Conservation (phyloP, 179 eudicot genomes). For the Beta macrorhiza region DNA sequence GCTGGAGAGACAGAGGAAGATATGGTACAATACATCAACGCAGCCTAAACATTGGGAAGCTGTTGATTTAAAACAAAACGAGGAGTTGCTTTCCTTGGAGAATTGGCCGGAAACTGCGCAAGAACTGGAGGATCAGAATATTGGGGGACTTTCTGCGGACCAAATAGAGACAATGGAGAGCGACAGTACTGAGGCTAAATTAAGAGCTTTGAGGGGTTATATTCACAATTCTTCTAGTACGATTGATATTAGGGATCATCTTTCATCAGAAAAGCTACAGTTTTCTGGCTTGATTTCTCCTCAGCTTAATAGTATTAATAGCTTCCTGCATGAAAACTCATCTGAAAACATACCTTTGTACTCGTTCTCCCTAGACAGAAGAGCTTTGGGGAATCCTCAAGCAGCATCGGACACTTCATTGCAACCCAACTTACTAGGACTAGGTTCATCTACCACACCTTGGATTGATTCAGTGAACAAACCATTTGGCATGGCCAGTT, state of each 20-base stretch:
- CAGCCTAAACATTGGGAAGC: conserved; percentile 61
- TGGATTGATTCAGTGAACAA: conserved; percentile 74
- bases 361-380: conserved; percentile 70
- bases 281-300: conserved; percentile 89
- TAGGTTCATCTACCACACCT: conserved; percentile 67
- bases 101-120: conserved; percentile 55
- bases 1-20: conserved; percentile 98
- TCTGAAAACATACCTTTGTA: conserved; percentile 94
- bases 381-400: conserved; percentile 53
- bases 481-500: conserved; percentile 75
- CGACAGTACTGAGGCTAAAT: conserved; percentile 47
- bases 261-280: conserved; percentile 68
- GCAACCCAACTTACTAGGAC: conserved; percentile 50
- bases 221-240: conserved; percentile 48
- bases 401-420: conserved; percentile 67
- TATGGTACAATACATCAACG: conserved; percentile 89
- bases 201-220: conserved; percentile 53
- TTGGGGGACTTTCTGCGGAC: conserved; percentile 31
- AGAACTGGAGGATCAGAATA: conserved; percentile 37
- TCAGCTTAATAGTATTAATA: conserved; percentile 60
- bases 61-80: conserved; percentile 50
- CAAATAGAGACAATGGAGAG: conserved; percentile 36
- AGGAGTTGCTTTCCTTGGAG: conserved; percentile 61
- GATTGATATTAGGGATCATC: conserved; percentile 52
- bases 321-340: conserved; percentile 67